Evolutionary conservation across 208 protist species (phyloP).

Genomic region (Porcisia hertigi): DNA sequence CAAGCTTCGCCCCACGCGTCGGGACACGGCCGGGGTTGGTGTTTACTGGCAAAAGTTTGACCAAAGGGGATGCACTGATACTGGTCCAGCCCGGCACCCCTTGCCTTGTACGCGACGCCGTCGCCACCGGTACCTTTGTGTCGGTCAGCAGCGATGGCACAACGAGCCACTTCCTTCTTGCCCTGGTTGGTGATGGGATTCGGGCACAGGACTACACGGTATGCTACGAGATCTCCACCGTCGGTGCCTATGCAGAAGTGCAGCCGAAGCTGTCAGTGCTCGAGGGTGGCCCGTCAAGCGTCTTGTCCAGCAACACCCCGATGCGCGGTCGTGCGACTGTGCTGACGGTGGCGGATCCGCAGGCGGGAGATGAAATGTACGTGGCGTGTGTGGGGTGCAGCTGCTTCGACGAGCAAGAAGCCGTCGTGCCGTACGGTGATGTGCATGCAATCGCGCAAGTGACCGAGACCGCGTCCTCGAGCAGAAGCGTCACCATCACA

Average conservation of each 20-base stretch:
- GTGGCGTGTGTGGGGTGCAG: constrained; percentile 70
- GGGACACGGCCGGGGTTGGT: constrained; percentile 77
- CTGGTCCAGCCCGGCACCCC: constrained; percentile 46
- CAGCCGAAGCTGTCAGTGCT: constrained; percentile 44
- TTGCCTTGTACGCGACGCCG: constrained; percentile 54
- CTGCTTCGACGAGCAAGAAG: constrained; percentile 62
- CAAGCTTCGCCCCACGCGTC: constrained; percentile 73
- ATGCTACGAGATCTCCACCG: constrained; percentile 67
- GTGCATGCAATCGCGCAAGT: constrained; percentile 24
- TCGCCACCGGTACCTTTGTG: constrained; percentile 46
- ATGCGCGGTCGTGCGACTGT: constrained; percentile 80
- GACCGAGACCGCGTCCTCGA: neutral
- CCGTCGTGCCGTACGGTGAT: constrained; percentile 70
- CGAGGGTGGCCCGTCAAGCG: constrained; percentile 53
- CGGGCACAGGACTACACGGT: constrained; percentile 58
- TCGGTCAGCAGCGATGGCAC: constrained; percentile 29
- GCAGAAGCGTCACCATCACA: constrained; percentile 20
- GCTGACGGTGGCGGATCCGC: constrained; percentile 44
- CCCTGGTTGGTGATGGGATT: constrained; percentile 36
- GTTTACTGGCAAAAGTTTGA: constrained; percentile 67
- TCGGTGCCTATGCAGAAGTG: constrained; percentile 64
- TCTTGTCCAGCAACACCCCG: constrained; percentile 75
- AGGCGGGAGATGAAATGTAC: constrained; percentile 55
- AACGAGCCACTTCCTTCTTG: constrained; percentile 44
- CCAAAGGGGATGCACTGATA: constrained; percentile 57